Evolutionary conservation across 805 yeast species (phyloP), one percentile per base, ranked within the genome.

Genomic region (Starmerella vaccinii): DNA sequence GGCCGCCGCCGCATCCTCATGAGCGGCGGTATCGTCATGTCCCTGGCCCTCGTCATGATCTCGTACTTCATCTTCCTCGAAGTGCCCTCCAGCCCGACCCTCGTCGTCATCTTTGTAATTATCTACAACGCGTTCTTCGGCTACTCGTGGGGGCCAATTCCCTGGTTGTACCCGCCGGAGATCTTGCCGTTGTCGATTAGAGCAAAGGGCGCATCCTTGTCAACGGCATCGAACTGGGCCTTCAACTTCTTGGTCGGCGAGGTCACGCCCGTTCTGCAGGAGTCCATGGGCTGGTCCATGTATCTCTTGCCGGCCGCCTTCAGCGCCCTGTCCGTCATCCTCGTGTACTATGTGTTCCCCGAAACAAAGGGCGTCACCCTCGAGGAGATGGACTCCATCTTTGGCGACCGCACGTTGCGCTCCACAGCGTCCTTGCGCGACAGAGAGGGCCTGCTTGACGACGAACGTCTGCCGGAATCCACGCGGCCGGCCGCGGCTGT

Each of bases 211-310:
- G 94, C 95, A 0, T 85, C 95, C 2, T 70, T 86, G 55, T 82
- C 95, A 0, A 88, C 96, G 1, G 95, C 95, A 1, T 77, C 95
- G 5, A 89, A 88, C 65, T 88, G 97, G 97, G 75, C 85, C 6
- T 88, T 86, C 71, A 88, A 88, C 68, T 89, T 87, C 71, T 68
- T 89, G 32, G 96, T 88, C 24, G 96, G 97, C 12, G 92, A 85
- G 66, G 76, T 84, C 77, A 85, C 95, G 0, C 97, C 97, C 1
- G 76, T 87, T 23, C 72, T 88, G 51, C 81, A 87, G 61, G 95
- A 82, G 59, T 49, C 68, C 6, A 84, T 88, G 59, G 72, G 76
- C 27, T 89, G 95, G 95, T 73, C 80, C 52, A 72, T 92, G 48
- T 88, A 89, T 65, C 67, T 89, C 57, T 75, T 88, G 49, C 96